These are phyloP conservation scores for Solanum tacnaense DNA, from an alignment of 257 asterid species.

Conservation along the genomic window DNA sequence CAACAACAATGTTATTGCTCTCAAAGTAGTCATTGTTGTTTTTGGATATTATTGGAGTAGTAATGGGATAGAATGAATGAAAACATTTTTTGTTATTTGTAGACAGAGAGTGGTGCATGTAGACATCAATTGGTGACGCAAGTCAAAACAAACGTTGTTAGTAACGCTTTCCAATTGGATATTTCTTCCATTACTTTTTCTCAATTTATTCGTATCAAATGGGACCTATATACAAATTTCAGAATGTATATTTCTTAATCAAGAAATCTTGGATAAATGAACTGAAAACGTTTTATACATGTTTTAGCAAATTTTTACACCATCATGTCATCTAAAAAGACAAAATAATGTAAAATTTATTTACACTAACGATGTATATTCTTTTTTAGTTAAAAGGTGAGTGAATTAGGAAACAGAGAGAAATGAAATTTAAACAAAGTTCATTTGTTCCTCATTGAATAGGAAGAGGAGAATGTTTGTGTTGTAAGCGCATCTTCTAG, in stretches of 20 bases:
- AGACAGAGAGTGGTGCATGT: not conserved
- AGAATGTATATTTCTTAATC: not conserved
- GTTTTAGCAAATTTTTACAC: not conserved
- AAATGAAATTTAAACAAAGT: no score
- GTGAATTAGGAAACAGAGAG: no score
- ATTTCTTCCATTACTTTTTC: not conserved
- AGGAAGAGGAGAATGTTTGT: no score
- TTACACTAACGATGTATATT: no score
- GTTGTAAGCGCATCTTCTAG: no score
- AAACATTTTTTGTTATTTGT: not conserved
- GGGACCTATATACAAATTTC: not conserved
- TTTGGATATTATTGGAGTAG: not conserved
- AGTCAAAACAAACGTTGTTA: not conserved
- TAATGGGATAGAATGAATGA: not conserved
- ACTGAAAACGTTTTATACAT: no score
- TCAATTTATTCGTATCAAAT: not conserved
- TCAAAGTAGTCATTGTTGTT: conserved; percentile 1
- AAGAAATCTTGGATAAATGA: not conserved
- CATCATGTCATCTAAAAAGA: not conserved
- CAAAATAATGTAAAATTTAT: no score
- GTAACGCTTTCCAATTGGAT: not conserved
- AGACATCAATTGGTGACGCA: not conserved
- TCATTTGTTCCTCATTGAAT: no score
- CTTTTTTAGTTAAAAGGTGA: no score
- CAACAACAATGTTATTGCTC: not conserved